These are phyloP conservation scores for Pulveroboletus sp. DNA, from an alignment of 1,284 basidiomycete species.

Conservation along the genomic window DNA sequence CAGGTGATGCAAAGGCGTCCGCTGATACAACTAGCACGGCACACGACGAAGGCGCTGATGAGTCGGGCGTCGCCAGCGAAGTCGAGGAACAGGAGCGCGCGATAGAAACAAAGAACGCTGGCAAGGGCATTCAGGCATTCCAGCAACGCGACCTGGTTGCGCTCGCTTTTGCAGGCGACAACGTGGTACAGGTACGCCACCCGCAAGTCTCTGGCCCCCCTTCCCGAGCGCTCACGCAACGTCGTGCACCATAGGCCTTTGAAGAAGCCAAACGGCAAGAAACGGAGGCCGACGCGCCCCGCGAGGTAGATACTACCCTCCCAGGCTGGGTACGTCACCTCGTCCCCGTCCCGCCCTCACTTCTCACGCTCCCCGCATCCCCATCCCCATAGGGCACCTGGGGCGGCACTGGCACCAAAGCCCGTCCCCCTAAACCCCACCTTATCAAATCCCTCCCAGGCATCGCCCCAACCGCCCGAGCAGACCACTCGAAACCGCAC, in stretches of 20 bases:
- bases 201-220: no score
- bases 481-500: constrained; percentile 82
- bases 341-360: background rate
- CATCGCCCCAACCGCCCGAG: constrained; percentile 73
- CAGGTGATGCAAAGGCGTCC: constrained; percentile 6
- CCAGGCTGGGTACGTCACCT: constrained; percentile 82
- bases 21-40: background rate
- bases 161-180: constrained; percentile 94
- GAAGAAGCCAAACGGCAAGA: constrained; percentile 79
- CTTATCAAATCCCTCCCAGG: constrained; percentile 83
- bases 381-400: constrained; percentile 73
- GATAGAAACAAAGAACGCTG: constrained; percentile 44
- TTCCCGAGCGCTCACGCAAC: background rate
- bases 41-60: constrained; percentile 30
- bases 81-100: constrained; percentile 64
- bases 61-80: constrained; percentile 64
- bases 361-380: background rate
- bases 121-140: constrained; percentile 60
- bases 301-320: constrained; percentile 84
- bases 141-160: constrained; percentile 90
- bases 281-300: constrained; percentile 83
- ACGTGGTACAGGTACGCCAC: constrained; percentile 79
- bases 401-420: constrained; percentile 79
- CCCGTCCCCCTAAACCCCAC: constrained; percentile 56
- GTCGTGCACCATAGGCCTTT: constrained; percentile 65